Evolutionary conservation across 768 basidiomycete species (phyloP).

Genomic region (Gloeostereum incarnatum): DNA sequence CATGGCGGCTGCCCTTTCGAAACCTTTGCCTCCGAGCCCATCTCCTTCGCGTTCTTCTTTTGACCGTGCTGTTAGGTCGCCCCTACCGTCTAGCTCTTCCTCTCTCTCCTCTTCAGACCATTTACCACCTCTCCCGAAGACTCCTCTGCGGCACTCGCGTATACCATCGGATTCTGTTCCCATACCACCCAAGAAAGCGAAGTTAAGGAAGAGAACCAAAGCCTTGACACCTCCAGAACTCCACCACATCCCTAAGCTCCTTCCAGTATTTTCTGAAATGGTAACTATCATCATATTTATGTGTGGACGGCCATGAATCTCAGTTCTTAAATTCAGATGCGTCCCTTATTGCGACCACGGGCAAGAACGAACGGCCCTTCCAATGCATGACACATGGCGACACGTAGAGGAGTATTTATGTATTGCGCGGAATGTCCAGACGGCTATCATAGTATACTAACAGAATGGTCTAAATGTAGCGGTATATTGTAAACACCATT

Average conservation of each 20-base stretch:
- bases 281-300: slow-evolving; percentile 32
- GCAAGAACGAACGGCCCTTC: no score
- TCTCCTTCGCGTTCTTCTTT: slow-evolving; percentile 12
- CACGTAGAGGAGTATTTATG: no score
- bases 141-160: slow-evolving; percentile 8
- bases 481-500: no score
- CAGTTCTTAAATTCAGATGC: slow-evolving; percentile 23
- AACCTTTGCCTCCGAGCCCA: slow-evolving; percentile 30
- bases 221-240: slow-evolving; percentile 68
- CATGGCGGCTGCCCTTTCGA: slow-evolving; percentile 20
- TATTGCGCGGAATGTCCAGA: no score
- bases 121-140: slow-evolving; percentile 11
- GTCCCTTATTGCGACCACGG: slow-evolving; percentile 28
- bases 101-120: slow-evolving; percentile 14
- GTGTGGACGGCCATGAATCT: neutral
- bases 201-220: slow-evolving; percentile 33
- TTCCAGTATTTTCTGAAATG: slow-evolving; percentile 90
- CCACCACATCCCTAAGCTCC: slow-evolving; percentile 64
- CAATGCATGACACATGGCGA: no score
- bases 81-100: slow-evolving; percentile 27
- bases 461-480: no score
- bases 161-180: slow-evolving; percentile 2
- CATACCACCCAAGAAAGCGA: slow-evolving; percentile 18
- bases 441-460: no score
- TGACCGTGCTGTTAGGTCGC: slow-evolving; percentile 22